A percentile compares a stretch with the other conserved stretches of the same genome.
These are phyloP conservation scores for Nothopassalora personata DNA, from an alignment of 2,329 filamentous ascomycete species.

Conservation along the genomic window DNA sequence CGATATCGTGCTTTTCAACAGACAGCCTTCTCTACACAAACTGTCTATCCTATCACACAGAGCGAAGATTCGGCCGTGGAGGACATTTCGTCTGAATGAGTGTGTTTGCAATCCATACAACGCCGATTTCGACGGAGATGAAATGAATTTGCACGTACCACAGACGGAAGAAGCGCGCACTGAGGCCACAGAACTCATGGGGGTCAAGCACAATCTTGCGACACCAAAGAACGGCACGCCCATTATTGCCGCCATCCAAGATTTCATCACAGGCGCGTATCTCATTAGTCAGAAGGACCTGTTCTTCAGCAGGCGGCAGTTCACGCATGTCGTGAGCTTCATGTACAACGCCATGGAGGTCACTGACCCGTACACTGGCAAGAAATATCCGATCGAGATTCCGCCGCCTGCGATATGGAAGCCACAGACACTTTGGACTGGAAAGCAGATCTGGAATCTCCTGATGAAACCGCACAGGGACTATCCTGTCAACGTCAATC, in stretches of 20 bases:
- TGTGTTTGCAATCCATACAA: constrained; percentile 99
- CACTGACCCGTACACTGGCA: constrained; percentile 42
- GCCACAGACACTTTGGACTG: constrained; percentile 85
- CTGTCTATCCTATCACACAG: constrained; percentile 96
- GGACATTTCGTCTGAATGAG: constrained; percentile 94
- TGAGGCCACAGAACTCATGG: constrained; percentile 95
- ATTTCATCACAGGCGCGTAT: constrained; percentile 96
- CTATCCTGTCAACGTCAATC: constrained; percentile 78
- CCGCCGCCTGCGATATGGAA: constrained; percentile 83
- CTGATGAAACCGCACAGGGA: constrained; percentile 82
- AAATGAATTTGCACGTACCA: constrained; percentile 98
- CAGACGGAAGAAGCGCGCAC: constrained; percentile 95
- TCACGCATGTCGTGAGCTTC: constrained; percentile 84
- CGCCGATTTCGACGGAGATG: constrained; percentile 96
- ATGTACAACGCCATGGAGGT: constrained; percentile 74
- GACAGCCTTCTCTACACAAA: constrained; percentile 95
- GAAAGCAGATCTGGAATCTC: constrained; percentile 92
- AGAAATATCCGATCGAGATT: constrained; percentile 65
- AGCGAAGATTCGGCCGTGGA: constrained; percentile 88
- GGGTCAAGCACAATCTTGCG: constrained; percentile 90
- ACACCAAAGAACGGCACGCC: constrained; percentile 97
- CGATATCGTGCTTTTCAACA: constrained; percentile 95
- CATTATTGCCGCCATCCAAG: constrained; percentile 97
- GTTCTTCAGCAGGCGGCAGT: constrained; percentile 84
- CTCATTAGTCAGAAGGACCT: constrained; percentile 85